A percentile compares a stretch with the other conserved stretches of the same genome.
Evolutionary conservation across 805 yeast species (phyloP).

Genomic region (Brettanomyces naardenensis): DNA sequence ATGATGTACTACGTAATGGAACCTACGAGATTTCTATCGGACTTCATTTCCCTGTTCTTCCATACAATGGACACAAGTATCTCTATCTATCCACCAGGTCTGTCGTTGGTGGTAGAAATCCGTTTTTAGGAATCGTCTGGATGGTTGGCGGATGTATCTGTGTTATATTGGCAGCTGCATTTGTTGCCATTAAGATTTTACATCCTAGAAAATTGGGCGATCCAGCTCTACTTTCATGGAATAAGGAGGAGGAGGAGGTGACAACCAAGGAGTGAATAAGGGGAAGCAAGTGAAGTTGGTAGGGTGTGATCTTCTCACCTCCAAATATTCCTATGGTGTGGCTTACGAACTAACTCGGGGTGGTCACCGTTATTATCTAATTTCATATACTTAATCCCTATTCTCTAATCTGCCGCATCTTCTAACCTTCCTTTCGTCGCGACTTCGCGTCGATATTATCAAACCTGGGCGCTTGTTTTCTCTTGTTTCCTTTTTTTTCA

Average conservation of each 20-base stretch:
- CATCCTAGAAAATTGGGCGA: slow-evolving; percentile 71
- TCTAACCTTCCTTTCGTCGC: too few relatives aligned
- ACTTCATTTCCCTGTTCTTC: slow-evolving; percentile 70
- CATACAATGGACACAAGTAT: slow-evolving; percentile 59
- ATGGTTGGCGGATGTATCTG: slow-evolving; percentile 70
- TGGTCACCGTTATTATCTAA: too few relatives aligned
- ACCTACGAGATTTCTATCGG: slow-evolving; percentile 59
- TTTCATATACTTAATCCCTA: too few relatives aligned
- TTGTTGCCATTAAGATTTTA: slow-evolving; percentile 47
- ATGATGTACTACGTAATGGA: slow-evolving; percentile 47
- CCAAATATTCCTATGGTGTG: background rate
- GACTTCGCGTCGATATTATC: background rate
- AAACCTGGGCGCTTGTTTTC: too few relatives aligned
- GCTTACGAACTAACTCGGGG: too few relatives aligned
- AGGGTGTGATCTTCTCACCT: slow-evolving; percentile 1
- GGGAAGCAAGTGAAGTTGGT: background rate
- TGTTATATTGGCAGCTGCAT: slow-evolving; percentile 43
- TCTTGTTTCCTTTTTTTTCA: too few relatives aligned
- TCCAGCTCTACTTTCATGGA: slow-evolving; percentile 66
- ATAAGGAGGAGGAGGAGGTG: slow-evolving; percentile 30
- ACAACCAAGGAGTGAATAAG: background rate
- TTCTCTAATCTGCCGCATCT: too few relatives aligned
- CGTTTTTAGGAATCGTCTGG: slow-evolving; percentile 67
- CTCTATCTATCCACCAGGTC: slow-evolving; percentile 64
- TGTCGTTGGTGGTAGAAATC: slow-evolving; percentile 69